Base-by-base conservation (phyloP, 2,329 filamentous ascomycete species). In the Aspergillus ustus region DNA sequence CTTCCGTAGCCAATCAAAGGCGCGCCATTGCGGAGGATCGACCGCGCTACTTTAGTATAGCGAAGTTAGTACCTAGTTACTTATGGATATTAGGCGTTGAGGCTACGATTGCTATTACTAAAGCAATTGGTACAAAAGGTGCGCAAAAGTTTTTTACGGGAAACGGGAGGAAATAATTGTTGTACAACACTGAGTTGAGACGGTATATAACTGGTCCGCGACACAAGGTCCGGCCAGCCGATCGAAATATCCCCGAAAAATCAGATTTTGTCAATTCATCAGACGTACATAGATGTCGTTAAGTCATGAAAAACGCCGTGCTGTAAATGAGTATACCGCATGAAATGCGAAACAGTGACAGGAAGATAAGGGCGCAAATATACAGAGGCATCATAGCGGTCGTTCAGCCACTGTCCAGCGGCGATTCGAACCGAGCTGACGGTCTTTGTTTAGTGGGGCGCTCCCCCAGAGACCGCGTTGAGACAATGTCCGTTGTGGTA, bases 391-490 rank as follows among this genome's bases (percentile, higher is more conserved):
- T 56, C 8, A 60, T n/a, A 1, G 70, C 72, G 68, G 67, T 45
- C 70, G 70, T 61, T 79, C 76, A 8, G 74, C 68, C 52, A 79
- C 69, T 2, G 77, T 78, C 77, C 76, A 79, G 56, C 77, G 73
- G 51, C 77, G 72, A 57, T 72, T 73, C 19, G 70, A 62, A 37
- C 64, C 63, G 4, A 61, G 53, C 25, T 76, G 72, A 31, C 69
- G 70, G 31, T 73, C 72, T 44, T 70, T 70, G 46, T 71, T 66
- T 17, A 70, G 56, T 8, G 69, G 67, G 7, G 70, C 66, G 66
- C 74, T 74, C 0, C 76, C 73, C 77, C 77, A 79, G 15, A 79
- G 70, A 15, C 74, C 76, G 15, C 71, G 72, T 54, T 78, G 77
- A 7, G 71, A 75, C 6, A 67, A 57, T 5, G 72, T 72, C 17